These are phyloP conservation scores for Diaporthe caulivora DNA, from an alignment of 2,329 filamentous ascomycete species.

Conservation along the genomic window DNA sequence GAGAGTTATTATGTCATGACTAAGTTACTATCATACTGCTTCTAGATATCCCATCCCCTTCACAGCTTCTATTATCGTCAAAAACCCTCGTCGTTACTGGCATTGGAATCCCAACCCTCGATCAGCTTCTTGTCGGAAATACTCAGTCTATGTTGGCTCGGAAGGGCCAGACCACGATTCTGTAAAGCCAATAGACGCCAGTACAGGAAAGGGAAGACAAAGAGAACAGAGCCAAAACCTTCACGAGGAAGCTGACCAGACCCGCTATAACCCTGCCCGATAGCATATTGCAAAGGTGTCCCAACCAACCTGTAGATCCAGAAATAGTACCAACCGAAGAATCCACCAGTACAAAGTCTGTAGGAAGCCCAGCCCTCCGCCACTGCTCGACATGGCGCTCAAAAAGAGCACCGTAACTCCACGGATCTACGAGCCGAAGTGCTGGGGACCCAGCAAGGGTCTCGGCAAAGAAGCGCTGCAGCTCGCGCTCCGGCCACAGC, in stretches of 20 bases:
- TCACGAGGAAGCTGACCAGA: background rate
- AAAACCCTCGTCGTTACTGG: too few species aligned
- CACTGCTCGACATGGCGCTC: background rate
- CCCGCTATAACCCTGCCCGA: background rate
- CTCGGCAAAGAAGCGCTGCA: background rate
- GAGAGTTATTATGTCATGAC: too few species aligned
- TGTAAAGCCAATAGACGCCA: too few species aligned
- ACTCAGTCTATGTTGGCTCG: too few species aligned
- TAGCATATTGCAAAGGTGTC: background rate
- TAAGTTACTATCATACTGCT: too few species aligned
- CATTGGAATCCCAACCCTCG: too few species aligned
- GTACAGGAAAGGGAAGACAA: background rate
- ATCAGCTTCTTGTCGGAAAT: too few species aligned
- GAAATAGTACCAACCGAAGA: too few species aligned
- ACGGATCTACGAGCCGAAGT: background rate
- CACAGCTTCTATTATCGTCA: too few species aligned
- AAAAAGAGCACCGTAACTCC: background rate
- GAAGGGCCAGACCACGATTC: too few species aligned
- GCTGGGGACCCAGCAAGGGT: background rate
- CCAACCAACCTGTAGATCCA: background rate
- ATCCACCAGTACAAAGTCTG: background rate
- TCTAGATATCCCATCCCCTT: too few species aligned
- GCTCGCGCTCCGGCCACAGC: background rate
- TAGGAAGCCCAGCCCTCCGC: background rate
- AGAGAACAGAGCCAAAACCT: background rate